Percentiles rank a stretch among this genome's conserved stretches.
These are phyloP conservation scores for Coix lacrymajobi DNA, from an alignment of 176 grass and related monocot species.

Conservation along the genomic window DNA sequence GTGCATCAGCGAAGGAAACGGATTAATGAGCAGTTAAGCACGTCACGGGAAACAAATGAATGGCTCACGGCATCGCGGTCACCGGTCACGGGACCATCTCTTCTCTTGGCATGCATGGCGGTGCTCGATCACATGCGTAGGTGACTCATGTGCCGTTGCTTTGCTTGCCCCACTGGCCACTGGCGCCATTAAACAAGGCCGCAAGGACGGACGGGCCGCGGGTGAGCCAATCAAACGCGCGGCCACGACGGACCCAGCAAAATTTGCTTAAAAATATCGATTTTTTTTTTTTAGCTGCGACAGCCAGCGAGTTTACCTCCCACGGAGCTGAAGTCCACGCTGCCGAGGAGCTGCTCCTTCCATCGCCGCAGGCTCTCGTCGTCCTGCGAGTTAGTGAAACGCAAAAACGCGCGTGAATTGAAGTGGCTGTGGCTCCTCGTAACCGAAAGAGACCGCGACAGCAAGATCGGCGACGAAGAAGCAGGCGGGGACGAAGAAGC, in stretches of 20 bases:
- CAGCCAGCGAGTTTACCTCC: constrained; percentile 67
- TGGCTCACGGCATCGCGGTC: constrained; percentile 9
- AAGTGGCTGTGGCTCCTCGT: not conserved
- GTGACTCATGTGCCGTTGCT: constrained; percentile 25
- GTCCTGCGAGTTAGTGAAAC: constrained; percentile 34
- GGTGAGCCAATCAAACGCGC: not conserved
- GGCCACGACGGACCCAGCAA: not conserved
- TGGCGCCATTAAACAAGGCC: constrained; percentile 17
- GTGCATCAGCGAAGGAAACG: not conserved
- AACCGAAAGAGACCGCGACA: not conserved
- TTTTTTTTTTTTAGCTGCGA: not conserved
- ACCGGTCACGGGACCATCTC: constrained; percentile 30
- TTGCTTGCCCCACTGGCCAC: too few relatives aligned
- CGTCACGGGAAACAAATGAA: not conserved
- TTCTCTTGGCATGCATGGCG: not conserved
- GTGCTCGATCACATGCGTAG: constrained; percentile 20
- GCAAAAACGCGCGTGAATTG: not conserved
- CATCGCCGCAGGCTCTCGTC: constrained; percentile 96
- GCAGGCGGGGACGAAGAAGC: not conserved
- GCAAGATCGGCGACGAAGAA: not conserved
- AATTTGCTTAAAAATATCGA: not conserved
- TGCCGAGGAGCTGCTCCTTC: constrained; percentile 93
- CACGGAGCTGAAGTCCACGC: constrained; percentile 89
- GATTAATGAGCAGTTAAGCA: not conserved
- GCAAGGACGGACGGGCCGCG: constrained; percentile 5